These are phyloP conservation scores for Phytophthora gonapodyides DNA, from an alignment of 352 stramenopile genomes.

Conservation along the genomic window DNA sequence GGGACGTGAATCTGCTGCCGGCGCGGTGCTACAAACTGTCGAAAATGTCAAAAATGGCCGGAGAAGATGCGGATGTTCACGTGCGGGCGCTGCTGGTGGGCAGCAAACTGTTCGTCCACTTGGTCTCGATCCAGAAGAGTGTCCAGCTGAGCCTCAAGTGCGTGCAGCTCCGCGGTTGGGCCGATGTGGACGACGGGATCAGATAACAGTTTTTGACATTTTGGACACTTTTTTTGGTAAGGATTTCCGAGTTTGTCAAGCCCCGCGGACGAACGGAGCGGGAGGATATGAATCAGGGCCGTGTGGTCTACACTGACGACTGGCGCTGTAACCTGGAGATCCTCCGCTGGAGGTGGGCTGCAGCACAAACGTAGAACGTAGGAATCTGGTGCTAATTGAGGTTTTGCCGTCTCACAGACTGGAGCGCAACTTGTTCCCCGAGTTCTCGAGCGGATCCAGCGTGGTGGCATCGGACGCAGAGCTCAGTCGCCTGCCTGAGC, in stretches of 20 bases:
- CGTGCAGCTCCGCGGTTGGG: conserved; percentile 4
- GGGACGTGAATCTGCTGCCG: conserved; percentile 45
- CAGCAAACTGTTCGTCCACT: conserved; percentile 52
- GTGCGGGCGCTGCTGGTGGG: conserved; percentile 43
- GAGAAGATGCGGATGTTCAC: conserved; percentile 23
- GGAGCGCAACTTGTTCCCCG: conserved; percentile 47
- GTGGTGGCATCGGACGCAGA: conserved; percentile 39
- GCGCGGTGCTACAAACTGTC: conserved; percentile 22
- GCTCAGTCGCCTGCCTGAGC: conserved; percentile 43
- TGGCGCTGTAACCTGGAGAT: conserved; percentile 52
- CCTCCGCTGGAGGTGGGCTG: conserved; percentile 44
- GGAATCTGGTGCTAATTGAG: not conserved
- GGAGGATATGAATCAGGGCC: not conserved
- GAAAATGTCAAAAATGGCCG: not conserved
- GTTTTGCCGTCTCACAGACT: conserved; percentile 25
- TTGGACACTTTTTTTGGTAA: conserved; percentile 16
- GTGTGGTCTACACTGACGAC: conserved; percentile 18
- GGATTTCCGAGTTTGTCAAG: conserved; percentile 51
- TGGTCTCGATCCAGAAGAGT: conserved; percentile 36
- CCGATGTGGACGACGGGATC: not conserved
- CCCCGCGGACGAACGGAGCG: not conserved
- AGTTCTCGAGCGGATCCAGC: conserved; percentile 24
- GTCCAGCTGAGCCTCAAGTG: conserved; percentile 42
- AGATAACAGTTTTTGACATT: conserved; percentile 11
- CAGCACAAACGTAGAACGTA: no score